A percentile compares a stretch with the other conserved stretches of the same genome.
These are phyloP conservation scores for Piper betle DNA, from an alignment of 164 flowering plant genomes.

Conservation along the genomic window DNA sequence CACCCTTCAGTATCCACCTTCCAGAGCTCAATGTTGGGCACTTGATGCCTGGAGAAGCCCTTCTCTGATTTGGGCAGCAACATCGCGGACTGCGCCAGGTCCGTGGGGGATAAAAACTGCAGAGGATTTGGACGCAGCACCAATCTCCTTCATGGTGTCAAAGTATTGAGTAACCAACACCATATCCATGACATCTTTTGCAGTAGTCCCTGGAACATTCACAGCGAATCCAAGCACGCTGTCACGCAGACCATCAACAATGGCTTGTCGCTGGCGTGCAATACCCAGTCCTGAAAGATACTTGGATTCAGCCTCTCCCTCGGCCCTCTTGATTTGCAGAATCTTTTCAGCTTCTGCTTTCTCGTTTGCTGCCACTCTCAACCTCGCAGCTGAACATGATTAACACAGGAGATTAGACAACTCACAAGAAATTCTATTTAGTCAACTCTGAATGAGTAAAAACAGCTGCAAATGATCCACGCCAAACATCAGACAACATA, in stretches of 20 bases:
- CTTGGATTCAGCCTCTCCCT: conserved; percentile 52
- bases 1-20: background rate
- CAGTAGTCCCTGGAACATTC: conserved; percentile 63
- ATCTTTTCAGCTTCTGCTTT: conserved; percentile 57
- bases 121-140: conserved; percentile 68
- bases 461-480: background rate
- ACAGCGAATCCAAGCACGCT: conserved; percentile 70
- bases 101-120: conserved; percentile 86
- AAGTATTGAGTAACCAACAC: conserved; percentile 72
- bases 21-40: background rate
- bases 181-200: conserved; percentile 90
- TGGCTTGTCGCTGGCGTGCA: conserved; percentile 64
- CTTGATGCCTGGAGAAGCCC: conserved; percentile 51
- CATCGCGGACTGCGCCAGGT: conserved; percentile 68
- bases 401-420: background rate
- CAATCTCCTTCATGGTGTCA: conserved; percentile 82
- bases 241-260: conserved; percentile 79
- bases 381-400: conserved; percentile 14
- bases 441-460: background rate
- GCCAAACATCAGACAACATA: too few species aligned
- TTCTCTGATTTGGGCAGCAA: conserved; percentile 59
- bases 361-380: conserved; percentile 44
- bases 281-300: conserved; percentile 45
- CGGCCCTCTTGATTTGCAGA: conserved; percentile 42
- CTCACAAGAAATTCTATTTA: background rate